Conservation (phyloP, 2,329 filamentous ascomycete genomes). For the Clonostachys solani region DNA sequence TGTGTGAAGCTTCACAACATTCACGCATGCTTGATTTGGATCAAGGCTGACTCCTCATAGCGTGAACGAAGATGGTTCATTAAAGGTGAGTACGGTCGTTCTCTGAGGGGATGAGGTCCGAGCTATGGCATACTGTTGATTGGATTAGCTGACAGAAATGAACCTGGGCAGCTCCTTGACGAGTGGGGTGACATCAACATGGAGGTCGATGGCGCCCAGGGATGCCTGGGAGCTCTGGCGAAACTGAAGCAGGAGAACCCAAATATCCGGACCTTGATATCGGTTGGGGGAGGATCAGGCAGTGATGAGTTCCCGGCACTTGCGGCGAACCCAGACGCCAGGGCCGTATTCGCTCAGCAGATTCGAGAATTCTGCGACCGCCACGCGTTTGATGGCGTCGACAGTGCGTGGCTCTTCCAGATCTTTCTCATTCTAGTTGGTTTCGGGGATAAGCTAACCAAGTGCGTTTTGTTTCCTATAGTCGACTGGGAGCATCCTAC, state of each 20-base stretch:
- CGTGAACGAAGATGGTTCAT: conserved; percentile 22
- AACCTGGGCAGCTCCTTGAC: conserved; percentile 37
- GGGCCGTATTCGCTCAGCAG: conserved; percentile 50
- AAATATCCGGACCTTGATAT: conserved; percentile 55
- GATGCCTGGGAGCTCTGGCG: conserved; percentile 56
- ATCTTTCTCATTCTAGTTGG: background rate
- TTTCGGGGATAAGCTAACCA: background rate
- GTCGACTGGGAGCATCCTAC: conserved; percentile 68
- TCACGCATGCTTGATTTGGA: background rate
- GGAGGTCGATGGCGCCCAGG: conserved; percentile 51
- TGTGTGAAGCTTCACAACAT: conserved; percentile 8
- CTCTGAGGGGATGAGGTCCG: too few species aligned
- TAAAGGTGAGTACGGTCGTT: conserved; percentile 29
- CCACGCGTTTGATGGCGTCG: conserved; percentile 59
- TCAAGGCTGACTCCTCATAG: conserved; percentile 13
- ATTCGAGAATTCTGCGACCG: conserved; percentile 49
- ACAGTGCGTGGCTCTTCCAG: conserved; percentile 36
- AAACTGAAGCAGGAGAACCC: conserved; percentile 53
- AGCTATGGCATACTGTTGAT: background rate
- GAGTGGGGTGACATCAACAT: conserved; percentile 60
- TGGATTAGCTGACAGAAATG: conserved; percentile 1
- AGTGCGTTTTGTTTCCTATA: conserved; percentile 14
- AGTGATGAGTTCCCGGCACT: conserved; percentile 58
- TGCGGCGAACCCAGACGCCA: conserved; percentile 38
- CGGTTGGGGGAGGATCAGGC: conserved; percentile 60